Percentiles rank a stretch among this genome's conserved stretches.
These are phyloP conservation scores for Discostella stelligera DNA, from an alignment of 352 stramenopile species.

Conservation along the genomic window DNA sequence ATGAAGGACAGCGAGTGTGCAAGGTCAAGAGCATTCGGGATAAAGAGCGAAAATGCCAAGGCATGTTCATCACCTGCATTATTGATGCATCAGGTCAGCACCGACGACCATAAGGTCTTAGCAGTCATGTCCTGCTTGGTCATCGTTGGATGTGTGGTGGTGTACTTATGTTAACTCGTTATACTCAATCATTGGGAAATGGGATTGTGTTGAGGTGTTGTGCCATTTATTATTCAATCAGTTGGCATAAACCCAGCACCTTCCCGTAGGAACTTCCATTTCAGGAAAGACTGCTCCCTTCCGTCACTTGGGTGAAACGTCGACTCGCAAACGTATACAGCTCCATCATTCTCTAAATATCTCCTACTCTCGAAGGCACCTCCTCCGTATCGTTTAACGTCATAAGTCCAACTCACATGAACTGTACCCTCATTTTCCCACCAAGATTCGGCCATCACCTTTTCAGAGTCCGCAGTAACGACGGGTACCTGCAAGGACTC, in stretches of 20 bases:
- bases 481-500: constrained; percentile 51
- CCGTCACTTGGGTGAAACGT: constrained; percentile 59
- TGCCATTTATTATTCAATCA: neutral
- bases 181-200: neutral
- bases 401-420: constrained; percentile 65
- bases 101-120: neutral
- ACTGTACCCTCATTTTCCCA: constrained; percentile 70
- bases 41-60: neutral
- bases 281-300: constrained; percentile 35
- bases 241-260: constrained; percentile 34
- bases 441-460: constrained; percentile 70
- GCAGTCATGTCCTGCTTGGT: neutral
- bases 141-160: neutral
- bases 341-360: constrained; percentile 61
- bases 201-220: neutral
- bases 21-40: neutral
- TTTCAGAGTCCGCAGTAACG: constrained; percentile 71
- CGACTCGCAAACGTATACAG: constrained; percentile 60
- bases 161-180: neutral
- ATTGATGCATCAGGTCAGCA: neutral
- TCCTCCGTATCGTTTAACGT: constrained; percentile 67
- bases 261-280: constrained; percentile 57
- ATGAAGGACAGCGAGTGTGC: constrained; percentile 15
- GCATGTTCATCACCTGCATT: neutral
- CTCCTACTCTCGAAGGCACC: constrained; percentile 57